These are phyloP conservation scores for Starmerella roubikii DNA, from an alignment of 805 yeast species.

Conservation along the genomic window DNA sequence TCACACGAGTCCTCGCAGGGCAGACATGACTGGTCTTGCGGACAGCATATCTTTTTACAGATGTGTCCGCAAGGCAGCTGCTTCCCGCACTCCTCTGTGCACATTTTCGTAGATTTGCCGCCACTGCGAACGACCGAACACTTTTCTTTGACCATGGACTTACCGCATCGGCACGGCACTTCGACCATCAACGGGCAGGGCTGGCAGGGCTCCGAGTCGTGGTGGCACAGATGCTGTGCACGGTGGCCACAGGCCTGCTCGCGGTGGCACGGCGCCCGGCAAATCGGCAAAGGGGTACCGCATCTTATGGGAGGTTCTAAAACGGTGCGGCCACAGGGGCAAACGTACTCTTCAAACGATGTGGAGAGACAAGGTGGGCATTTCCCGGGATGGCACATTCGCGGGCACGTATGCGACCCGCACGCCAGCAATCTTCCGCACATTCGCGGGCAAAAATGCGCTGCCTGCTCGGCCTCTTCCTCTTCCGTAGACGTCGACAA, in stretches of 20 bases:
- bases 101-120: neutral
- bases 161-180: conserved; percentile 50
- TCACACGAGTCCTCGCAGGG: conserved; percentile 8
- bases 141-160: conserved; percentile 13
- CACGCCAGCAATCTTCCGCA: conserved; percentile 23
- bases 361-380: conserved; percentile 25
- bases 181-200: conserved; percentile 29
- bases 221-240: conserved; percentile 19
- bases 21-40: conserved; percentile 1
- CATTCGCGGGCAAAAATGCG: conserved; percentile 21
- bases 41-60: conserved; percentile 8
- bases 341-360: conserved; percentile 22
- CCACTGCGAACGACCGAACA: conserved; percentile 1
- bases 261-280: conserved; percentile 20
- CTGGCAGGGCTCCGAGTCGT: conserved; percentile 9
- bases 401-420: conserved; percentile 22
- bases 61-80: conserved; percentile 12
- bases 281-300: conserved; percentile 23
- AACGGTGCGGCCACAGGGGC: conserved; percentile 24
- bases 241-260: conserved; percentile 24
- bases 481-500: too few species aligned
- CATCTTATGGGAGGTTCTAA: conserved; percentile 26
- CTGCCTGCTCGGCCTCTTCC: conserved; percentile 4
- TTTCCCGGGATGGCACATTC: conserved; percentile 25
- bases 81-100: conserved; percentile 2